Evolutionary conservation across 768 basidiomycete genomes (phyloP), one percentile per base, ranked within the genome.

Genomic region (Podaxis pistillaris): DNA sequence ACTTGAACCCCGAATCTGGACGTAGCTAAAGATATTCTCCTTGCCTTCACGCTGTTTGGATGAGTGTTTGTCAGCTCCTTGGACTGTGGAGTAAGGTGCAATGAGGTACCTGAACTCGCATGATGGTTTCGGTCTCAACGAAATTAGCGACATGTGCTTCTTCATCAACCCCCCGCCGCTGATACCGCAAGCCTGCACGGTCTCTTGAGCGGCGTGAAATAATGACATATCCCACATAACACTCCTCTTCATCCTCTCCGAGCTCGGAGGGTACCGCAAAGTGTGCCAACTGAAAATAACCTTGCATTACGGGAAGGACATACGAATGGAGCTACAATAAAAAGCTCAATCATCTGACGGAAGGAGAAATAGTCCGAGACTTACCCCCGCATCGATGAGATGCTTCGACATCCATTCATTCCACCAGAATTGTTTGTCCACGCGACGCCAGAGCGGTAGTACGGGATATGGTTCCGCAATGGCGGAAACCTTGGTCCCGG

Each of bases 341-440:
- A 53, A 58, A 17, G 17, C 7, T 59, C 30, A 50, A 22, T 52
- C 41, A 57, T 59, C 13, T 26, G 44, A 59, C 62, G 50, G 44
- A 28, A 30, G 22, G 58, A 26, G 46, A 17, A 49, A 47, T 7
- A 49, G 15, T 30, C 58, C 40, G 17, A 37, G 15, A 75, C 84
- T 62, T 75, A 94, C 94, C 22, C 95, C 94, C 50, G 89, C 88
- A 64, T 98, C 93, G 41, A 94, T 78, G 66, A 99, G 90, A 1
- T 92, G 88, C 66, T 89, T 89, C 28, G 85, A 81, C 62, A 98
- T 81, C 82, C 86, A 87, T 68, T 94, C 92, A 69, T 98, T 99
- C 94, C 95, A 98, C 91, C 95, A 98, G 72, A 93, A 98, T 47
- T 91, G 88, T 52, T 83, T 82, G 68, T 98, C 93, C 0, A 94